Base-by-base conservation (phyloP, 2,329 filamentous ascomycete genomes). In the Stachybotrys elegans region DNA sequence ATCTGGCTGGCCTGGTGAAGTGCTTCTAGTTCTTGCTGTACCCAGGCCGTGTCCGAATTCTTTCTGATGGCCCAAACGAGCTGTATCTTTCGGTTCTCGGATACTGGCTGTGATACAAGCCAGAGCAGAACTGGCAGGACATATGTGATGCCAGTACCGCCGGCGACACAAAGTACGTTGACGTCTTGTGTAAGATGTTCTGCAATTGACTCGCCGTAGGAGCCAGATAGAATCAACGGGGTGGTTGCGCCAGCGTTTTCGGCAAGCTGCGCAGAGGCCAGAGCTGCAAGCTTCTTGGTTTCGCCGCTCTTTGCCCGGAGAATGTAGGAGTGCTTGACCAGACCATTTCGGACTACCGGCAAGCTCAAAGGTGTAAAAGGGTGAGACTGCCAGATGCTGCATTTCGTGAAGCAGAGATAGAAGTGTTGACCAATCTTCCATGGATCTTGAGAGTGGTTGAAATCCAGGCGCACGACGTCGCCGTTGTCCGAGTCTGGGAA, bases 361-460 rank as follows among this genome's bases (percentile, higher is more conserved):
- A 76, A 58, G 43, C 73, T 81, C 9, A 81, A 66, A 0, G 81
- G 79, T 0, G 83, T 87, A 56, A 88, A 85, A 0, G 84, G 84
- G 54, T 88, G 84, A 0, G 80, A 81, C 60, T 88, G 83, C 81
- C 83, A 87, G 52, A 88, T 73, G 52, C 74, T 83, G 23, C 79
- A 68, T 48, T 82, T 74, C 0, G 80, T 70, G 53, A 88, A 88
- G 58, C 76, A 84, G 14, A 88, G 67, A 53, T 80, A 88, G 59
- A 84, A 88, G 56, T 88, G 85, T 60, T 88, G 80, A 8, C 85
- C 84, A 12, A 84, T 67, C 12, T 70, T 65, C 83, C 84, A 88
- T 0, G 75, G 59, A 22, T 73, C 70, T 42, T 84, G 80, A 2
- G 71, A 59, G 50, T 86, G 79, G 2, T 75, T 64, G 47, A 88